These are phyloP conservation scores for Artemisia tridentata DNA, from an alignment of 129 eudicot species.

Conservation along the genomic window DNA sequence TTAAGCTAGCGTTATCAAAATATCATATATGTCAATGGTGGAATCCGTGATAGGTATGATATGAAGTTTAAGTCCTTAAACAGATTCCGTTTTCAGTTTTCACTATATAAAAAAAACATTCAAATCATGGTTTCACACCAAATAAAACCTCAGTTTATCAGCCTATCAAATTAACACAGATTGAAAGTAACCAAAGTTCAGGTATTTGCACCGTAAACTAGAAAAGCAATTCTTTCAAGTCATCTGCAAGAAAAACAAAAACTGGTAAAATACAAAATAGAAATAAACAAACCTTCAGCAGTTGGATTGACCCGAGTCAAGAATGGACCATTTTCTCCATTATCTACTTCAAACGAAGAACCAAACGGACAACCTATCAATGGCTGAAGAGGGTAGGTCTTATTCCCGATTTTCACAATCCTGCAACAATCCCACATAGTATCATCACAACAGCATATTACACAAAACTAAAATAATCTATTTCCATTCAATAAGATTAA, in stretches of 20 bases:
- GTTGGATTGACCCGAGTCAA: constrained; percentile 46
- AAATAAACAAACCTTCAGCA: constrained; percentile 45
- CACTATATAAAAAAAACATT: too few species aligned
- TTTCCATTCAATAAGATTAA: neutral
- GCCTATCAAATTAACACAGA: neutral
- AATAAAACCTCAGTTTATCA: neutral
- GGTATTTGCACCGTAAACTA: constrained; percentile 6
- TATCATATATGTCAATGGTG: neutral
- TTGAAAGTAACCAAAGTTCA: neutral
- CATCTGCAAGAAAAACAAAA: neutral
- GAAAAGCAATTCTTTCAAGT: neutral
- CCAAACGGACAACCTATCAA: constrained; percentile 90
- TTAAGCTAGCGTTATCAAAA: neutral
- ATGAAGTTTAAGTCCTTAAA: too few species aligned
- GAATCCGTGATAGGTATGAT: neutral
- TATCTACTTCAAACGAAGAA: constrained; percentile 72
- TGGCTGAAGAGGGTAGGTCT: constrained; percentile 71
- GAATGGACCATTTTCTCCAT: constrained; percentile 58
- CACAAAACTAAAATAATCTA: neutral
- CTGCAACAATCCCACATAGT: constrained; percentile 34
- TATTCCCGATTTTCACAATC: constrained; percentile 81
- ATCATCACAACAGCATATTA: neutral
- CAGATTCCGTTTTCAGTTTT: too few species aligned
- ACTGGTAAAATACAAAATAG: neutral
- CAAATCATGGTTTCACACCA: neutral